Conservation (phyloP, 305 asterid genomes). For the Fraxinus baroniana region DNA sequence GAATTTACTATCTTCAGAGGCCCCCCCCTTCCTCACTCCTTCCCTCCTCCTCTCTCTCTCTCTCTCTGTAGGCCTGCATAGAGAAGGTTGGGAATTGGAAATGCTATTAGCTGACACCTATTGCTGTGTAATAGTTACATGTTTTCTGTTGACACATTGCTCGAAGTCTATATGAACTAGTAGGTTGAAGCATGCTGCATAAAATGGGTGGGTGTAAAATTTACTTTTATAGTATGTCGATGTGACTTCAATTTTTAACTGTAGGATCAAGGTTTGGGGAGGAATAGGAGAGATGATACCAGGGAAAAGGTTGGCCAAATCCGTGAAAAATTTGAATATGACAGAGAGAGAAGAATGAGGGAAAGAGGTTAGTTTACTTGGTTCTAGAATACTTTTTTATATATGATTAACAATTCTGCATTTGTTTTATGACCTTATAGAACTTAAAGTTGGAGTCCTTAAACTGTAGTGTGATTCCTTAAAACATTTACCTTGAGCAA, state of each 20-base stretch:
- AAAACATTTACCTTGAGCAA: background rate
- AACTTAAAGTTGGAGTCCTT: no score
- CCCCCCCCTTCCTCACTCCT: no score
- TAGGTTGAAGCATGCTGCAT: background rate
- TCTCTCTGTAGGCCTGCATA: background rate
- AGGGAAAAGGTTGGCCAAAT: conserved; percentile 62
- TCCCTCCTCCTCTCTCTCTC: background rate
- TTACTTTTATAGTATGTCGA: background rate
- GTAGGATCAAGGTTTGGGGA: background rate
- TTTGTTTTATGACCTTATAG: background rate
- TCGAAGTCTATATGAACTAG: background rate
- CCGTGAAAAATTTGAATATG: conserved; percentile 89
- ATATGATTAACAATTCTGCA: background rate
- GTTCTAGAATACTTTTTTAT: background rate
- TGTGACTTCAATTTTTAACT: conserved; percentile 21
- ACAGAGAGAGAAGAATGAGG: conserved; percentile 86
- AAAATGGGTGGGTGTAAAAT: no score
- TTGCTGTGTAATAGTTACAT: background rate
- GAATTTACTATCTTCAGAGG: background rate
- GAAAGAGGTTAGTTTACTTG: conserved; percentile 60
- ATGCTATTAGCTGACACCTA: background rate
- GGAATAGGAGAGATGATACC: no score
- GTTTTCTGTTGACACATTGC: background rate
- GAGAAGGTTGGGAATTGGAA: background rate
- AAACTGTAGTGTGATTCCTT: background rate